Conservation (phyloP, 352 stramenopile genomes). For the Phytophthora syringae region DNA sequence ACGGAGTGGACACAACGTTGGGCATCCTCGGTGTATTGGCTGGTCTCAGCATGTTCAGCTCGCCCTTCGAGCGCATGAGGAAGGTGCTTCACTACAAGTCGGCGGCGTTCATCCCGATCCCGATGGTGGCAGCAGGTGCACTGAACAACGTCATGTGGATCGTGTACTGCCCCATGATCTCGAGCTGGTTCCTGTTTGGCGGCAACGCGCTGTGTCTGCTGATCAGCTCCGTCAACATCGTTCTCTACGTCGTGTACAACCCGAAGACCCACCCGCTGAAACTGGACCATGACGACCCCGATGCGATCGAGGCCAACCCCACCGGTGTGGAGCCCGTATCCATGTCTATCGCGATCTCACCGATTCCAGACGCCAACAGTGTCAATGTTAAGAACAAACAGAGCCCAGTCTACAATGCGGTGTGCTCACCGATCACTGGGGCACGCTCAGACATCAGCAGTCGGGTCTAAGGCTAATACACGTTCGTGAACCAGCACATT, state of each 20-base stretch:
- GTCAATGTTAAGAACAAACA: slow-evolving; percentile 13
- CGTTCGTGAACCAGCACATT: too few species aligned
- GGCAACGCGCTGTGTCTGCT: slow-evolving; percentile 35
- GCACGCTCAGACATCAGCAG: slow-evolving; percentile 15
- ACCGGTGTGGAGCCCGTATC: slow-evolving; percentile 16
- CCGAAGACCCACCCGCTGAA: slow-evolving; percentile 39
- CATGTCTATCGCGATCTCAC: slow-evolving; percentile 23
- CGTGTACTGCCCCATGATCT: slow-evolving; percentile 40
- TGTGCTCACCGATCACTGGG: slow-evolving; percentile 24
- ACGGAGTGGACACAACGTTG: slow-evolving; percentile 33
- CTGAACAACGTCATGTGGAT: slow-evolving; percentile 48
- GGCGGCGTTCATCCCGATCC: slow-evolving; percentile 45
- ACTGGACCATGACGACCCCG: slow-evolving; percentile 20
- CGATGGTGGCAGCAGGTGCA: slow-evolving; percentile 33
- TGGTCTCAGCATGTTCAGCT: slow-evolving; percentile 40
- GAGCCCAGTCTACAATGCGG: slow-evolving; percentile 29
- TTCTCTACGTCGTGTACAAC: slow-evolving; percentile 40
- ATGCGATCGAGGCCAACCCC: slow-evolving; percentile 18
- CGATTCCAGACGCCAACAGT: slow-evolving; percentile 7
- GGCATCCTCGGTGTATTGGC: slow-evolving; percentile 37
- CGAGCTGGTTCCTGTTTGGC: slow-evolving; percentile 46
- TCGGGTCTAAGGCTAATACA: slow-evolving; percentile 24
- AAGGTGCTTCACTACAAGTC: slow-evolving; percentile 45
- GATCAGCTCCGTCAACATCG: slow-evolving; percentile 29
- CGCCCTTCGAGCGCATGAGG: slow-evolving; percentile 43